Base-by-base conservation (phyloP, 2,329 filamentous ascomycete species). In the Trichoderma sp. region DNA sequence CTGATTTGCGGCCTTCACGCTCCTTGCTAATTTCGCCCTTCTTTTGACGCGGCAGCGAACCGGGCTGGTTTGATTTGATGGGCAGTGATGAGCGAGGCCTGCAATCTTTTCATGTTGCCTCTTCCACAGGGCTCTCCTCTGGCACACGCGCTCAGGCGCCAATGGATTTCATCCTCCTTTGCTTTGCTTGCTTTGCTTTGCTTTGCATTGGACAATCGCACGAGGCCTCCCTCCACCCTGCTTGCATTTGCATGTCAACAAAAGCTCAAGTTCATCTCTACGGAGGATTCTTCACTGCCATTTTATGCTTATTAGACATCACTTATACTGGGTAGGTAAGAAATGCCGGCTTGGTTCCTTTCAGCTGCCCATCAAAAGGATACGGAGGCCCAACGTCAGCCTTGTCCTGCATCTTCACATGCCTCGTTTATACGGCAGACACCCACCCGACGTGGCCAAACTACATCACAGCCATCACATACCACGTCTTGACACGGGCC, bases 1-100 rank as follows among this genome's bases (percentile, higher is more conserved):
- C 14, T 34, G 21, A 34, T n/a, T 44, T 44, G 41, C 45, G 26
- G 56, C 28, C 28, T 43, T 28, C 57, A 30, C 48, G 47, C 47
- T 52, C 58, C 58, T 30, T 43, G 58, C 47, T 28, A 51, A 61
- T 61, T 52, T 61, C 21, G 19, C 34, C 28, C 26, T 9, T 51
- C 17, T 9, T 51, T 10, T 30, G 19, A 48, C 30, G 50, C 30
- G 9, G 30, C 30, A 30, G 30, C 30, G 9, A 30, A 7, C 9
- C 3, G 3, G n/a, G 21, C 21, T 24, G 2, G 3, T 39, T 24
- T 17, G 7, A 21, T 26, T 43, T 43, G 34, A 12, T 59, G 43
- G 43, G 26, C 26, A 15, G 39, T 41, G 12, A 39, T 50, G 30
- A n/a, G 21, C 28, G 28, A 48, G 30, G 48, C 43, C 43, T 39